Percentiles rank a stretch among this genome's conserved stretches.
Evolutionary conservation across 2,329 filamentous ascomycete genomes (phyloP).

Genomic region (Cytospora chrysosperma): DNA sequence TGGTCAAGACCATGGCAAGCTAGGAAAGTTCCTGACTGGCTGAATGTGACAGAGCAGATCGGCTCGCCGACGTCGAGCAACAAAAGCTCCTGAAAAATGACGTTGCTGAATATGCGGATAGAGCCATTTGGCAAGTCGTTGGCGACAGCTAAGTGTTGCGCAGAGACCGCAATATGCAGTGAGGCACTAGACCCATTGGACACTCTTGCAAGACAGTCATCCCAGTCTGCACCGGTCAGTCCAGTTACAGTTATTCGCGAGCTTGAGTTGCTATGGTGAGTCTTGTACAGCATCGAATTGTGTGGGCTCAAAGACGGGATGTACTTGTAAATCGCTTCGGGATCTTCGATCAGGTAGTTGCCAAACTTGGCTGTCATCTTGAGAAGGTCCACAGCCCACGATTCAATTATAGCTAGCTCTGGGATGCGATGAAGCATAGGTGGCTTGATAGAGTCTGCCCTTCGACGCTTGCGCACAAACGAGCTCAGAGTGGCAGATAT

Average conservation of each 20-base stretch:
- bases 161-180: conserved; percentile 7
- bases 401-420: conserved; percentile 26
- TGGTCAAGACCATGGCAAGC: conserved; percentile 11
- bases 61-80: not conserved
- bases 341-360: conserved; percentile 27
- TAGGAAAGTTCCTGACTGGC: not conserved
- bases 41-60: conserved; percentile 12
- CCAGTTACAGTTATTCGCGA: conserved; percentile 26
- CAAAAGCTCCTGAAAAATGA: conserved; percentile 5
- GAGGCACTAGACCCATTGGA: conserved; percentile 17
- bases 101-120: conserved; percentile 6
- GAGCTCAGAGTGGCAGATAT: conserved; percentile 23
- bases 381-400: conserved; percentile 29
- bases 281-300: conserved; percentile 27
- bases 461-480: conserved; percentile 17
- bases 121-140: conserved; percentile 7
- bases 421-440: conserved; percentile 23
- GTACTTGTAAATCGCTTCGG: conserved; percentile 29
- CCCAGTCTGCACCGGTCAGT: conserved; percentile 27
- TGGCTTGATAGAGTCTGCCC: conserved; percentile 16
- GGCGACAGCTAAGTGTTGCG: conserved; percentile 4
- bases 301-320: conserved; percentile 30
- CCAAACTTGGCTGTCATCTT: conserved; percentile 28
- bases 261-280: conserved; percentile 23
- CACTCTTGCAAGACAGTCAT: conserved; percentile 31